Evolutionary conservation across 371 early-diverging fungal species (phyloP), one percentile per base, ranked within the genome.

Genomic region (Lichtheimia ramosa): DNA sequence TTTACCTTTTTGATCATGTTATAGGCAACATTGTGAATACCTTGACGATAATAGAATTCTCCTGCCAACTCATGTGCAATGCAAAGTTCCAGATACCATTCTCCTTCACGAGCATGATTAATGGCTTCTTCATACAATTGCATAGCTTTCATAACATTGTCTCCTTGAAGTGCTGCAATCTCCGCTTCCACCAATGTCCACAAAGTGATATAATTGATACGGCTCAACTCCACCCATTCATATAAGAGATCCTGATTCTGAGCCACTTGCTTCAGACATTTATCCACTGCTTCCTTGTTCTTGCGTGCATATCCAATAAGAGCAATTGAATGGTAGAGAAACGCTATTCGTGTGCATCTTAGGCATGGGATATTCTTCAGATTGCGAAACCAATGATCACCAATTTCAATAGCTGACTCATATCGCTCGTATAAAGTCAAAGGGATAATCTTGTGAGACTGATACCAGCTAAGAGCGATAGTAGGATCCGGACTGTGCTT

Each of bases 351-450:
- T 0, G 76, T 72, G 23, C 75, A 70, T 3, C 76, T 60, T 24
- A 70, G 69, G 23, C 67, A 63, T 5, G 74, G 76, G 43, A 75
- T 74, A 28, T 68, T 50, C 16, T 69, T 66, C 12, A 63, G 51
- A 0, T 61, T 65, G 3, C 57, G 54, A 6, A 70, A 43, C 21
- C 63, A 65, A 27, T 51, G 54, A 18, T 66, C 66, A 0, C 79
- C 79, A 10, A 68, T 40, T n/a, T 65, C 63, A 12, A 74, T 58
- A 2, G 79, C 76, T 20, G 67, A 50, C 1, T 75, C 68, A 12
- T 70, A 73, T 34, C 74, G 76, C 2, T 72, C 76, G 28, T 75
- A 79, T 3, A 79, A 68, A 0, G 71, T 69, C 15, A 73, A 56
- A 2, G 76, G 70, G 2, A 79, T 39, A 61, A 79, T 63, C 20